Percentiles rank a stretch among this genome's conserved stretches.
Evolutionary conservation across 2,329 filamentous ascomycete species (phyloP).

Genomic region (Colletotrichum orbiculare): DNA sequence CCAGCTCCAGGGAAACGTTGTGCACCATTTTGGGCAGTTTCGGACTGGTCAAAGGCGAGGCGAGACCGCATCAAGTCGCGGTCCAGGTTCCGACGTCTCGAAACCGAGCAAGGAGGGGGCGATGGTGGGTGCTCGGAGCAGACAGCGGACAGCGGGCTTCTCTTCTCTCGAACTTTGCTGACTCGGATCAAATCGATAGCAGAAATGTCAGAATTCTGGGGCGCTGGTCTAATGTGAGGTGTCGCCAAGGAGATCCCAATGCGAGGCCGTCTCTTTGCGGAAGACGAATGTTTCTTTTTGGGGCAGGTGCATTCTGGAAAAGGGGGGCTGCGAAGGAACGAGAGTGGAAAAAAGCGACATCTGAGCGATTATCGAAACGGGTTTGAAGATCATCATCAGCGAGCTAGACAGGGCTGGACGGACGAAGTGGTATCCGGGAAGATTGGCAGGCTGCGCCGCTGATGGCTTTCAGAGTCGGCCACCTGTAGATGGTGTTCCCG

Average conservation of each 20-base stretch:
- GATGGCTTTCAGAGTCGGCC: slow-evolving; percentile 14
- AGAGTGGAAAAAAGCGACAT: slow-evolving; percentile 1
- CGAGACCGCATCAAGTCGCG: slow-evolving; percentile 24
- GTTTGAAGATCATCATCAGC: slow-evolving; percentile 25
- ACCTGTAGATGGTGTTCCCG: slow-evolving; percentile 21
- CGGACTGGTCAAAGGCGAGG: slow-evolving; percentile 3
- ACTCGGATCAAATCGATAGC: slow-evolving; percentile 16
- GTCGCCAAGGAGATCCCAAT: slow-evolving; percentile 24
- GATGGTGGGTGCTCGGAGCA: slow-evolving; percentile 3
- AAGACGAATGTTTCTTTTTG: slow-evolving; percentile 10
- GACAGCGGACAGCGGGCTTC: slow-evolving; percentile 2
- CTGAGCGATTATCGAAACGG: slow-evolving; percentile 17
- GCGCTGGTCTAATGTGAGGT: neutral
- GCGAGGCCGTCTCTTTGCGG: slow-evolving; percentile 25
- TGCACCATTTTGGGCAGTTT: neutral
- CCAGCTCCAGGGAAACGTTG: neutral
- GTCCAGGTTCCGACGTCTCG: slow-evolving; percentile 33
- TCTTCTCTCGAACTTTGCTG: slow-evolving; percentile 11
- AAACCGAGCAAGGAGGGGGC: neutral
- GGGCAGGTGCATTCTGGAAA: slow-evolving; percentile 10
- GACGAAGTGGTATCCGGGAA: slow-evolving; percentile 2
- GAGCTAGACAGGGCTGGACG: slow-evolving; percentile 22
- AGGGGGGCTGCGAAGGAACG: neutral
- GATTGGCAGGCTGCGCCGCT: slow-evolving; percentile 23
- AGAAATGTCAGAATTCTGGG: slow-evolving; percentile 4